phyloP scores from a whole-genome alignment of 345 rosid species.

The Rhodomyrtus tomentosa region DNA sequence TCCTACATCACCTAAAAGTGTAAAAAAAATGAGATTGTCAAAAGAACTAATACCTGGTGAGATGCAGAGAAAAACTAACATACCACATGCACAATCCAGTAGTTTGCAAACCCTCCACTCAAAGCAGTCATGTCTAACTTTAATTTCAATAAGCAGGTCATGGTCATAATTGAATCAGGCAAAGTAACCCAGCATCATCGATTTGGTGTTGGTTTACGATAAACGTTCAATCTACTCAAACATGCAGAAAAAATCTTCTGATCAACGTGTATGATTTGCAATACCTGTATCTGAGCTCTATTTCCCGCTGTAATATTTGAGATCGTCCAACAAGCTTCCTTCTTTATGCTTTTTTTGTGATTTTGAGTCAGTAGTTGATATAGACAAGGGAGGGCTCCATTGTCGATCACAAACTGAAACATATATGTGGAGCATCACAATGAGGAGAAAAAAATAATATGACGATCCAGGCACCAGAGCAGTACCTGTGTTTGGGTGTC shows the following conservation, averaged over 20 bases:
- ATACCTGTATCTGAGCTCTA: constrained; percentile 70
- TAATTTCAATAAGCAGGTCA: not conserved
- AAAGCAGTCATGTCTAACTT: not conserved
- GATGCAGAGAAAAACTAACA: not conserved
- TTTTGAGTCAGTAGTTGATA: constrained; percentile 59
- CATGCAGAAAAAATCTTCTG: not conserved
- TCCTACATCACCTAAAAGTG: not conserved
- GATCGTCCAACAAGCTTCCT: constrained; percentile 91
- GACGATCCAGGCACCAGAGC: not conserved
- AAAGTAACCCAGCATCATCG: not conserved
- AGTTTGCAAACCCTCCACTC: not conserved
- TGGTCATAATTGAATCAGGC: not conserved
- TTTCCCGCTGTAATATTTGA: constrained; percentile 88
- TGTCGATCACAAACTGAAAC: constrained; percentile 62
- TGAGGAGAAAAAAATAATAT: not conserved
- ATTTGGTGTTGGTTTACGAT: not conserved
- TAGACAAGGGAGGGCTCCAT: constrained; percentile 58
- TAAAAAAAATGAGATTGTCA: not conserved
- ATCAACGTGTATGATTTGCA: not conserved
- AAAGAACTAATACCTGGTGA: not conserved
- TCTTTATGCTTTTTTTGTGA: constrained; percentile 79
- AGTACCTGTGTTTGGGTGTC: constrained; percentile 84
- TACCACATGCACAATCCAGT: not conserved
- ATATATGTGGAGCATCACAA: not conserved
- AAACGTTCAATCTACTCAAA: not conserved